Base-by-base conservation (phyloP, 2,329 filamentous ascomycete genomes). In the Lachnellula suecica region DNA sequence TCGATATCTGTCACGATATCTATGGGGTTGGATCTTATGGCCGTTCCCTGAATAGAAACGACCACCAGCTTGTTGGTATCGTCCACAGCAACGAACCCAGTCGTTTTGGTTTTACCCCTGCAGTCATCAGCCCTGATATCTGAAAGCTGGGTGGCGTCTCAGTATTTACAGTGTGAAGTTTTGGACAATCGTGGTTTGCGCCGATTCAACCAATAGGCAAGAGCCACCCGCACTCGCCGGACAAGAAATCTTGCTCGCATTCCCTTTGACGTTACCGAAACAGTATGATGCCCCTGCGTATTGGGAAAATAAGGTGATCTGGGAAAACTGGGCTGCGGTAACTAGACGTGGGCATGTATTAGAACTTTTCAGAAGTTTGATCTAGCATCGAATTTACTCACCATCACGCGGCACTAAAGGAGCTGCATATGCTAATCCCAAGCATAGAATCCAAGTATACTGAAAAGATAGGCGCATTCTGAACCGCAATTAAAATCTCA, bases 221-320 rank as follows among this genome's bases (percentile, higher is more conserved):
- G 31, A 27, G 20, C 58, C 58, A 22, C 49, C 54, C 24, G 59
- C 48, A 11, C 44, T n/a, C n/a, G n/a, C 47, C 11, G 41, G 37
- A 44, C 63, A 65, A 4, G 53, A 34, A 7, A 65, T 34, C 2
- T 49, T 52, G 13, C 47, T 54, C 10, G 50, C 44, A 15, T 45
- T 48, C 3, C 55, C 52, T 17, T 56, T 48, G 49, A 63, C 60
- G 31, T 59, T 59, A 4, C 34, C 37, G 29, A 40, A 56, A 47
- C 63, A 66, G 31, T 66, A 66, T 9, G 61, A 57, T n/a, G 63
- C 61, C 4, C 53, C 53, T n/a, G 62, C 55, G 44, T 60, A 63
- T 51, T 66, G 51, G 4, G 61, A 45, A n/a, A 63, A 59, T 4
- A 56, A 44, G 19, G 48, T 35, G 38, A 64, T 58, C 19, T 54